Base-by-base conservation (phyloP, 2,329 filamentous ascomycete genomes). In the Metarhizium guizhouense region DNA sequence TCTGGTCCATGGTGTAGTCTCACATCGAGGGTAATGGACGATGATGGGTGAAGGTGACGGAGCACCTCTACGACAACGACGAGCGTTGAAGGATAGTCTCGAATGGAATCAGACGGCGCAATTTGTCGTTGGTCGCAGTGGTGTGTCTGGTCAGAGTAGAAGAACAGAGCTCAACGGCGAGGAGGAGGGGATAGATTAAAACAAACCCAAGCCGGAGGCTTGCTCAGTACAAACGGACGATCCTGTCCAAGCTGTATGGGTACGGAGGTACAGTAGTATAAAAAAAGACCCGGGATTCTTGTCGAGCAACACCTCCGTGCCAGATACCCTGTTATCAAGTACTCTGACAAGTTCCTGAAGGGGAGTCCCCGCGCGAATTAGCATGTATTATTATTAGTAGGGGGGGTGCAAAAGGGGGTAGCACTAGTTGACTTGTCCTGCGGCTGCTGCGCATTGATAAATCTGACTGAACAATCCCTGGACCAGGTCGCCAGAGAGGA, bases 1-100 rank as follows among this genome's bases (percentile, higher is more conserved):
- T 66, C 56, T 60, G 64, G 59, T 72, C 68, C 70, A 72, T 69
- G 60, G 51, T 57, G 58, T 57, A 55, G 56, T 61, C 57, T 65
- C 61, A 65, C 62, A 65, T 70, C 56, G 63, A 60, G 53, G 47
- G 61, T 52, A 49, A 52, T 56, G 52, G 60, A 57, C 56, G 58
- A 59, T 56, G 57, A 56, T 48, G 54, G 57, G 50, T 20, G 55
- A 47, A 42, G 58, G 56, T 50, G 58, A 59, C 56, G 50, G 54
- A 47, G 54, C 56, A 56, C 54, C 51, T 55, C 50, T 55, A 51
- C 50, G 51, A 54, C 53, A 53, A 53, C 53, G 59, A 56, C 48
- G 57, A 56, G 55, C 52, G 55, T 47, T 50, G 56, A 47, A n/a
- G 11, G 45, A 42, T 45, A 20, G 54, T 32, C 54, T 43, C 38